phyloP scores from a whole-genome alignment of 352 stramenopile genomes.

The Globisporangium ultimum region DNA sequence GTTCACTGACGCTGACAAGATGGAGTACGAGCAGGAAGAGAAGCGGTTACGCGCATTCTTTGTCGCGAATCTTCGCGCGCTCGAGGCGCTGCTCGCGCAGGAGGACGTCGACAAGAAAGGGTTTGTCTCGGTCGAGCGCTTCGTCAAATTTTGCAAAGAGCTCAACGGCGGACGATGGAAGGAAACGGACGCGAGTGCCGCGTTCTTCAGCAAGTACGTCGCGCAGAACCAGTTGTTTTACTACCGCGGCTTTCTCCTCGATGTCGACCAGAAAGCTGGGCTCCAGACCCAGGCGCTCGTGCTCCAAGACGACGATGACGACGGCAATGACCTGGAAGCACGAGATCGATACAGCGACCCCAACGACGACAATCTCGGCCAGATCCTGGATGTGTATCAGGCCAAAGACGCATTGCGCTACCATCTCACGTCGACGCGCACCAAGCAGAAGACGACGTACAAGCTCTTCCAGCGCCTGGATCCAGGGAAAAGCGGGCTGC shows the following conservation, averaged over 20 bases:
- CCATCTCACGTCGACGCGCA: conserved; percentile 39
- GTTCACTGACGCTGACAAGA: conserved; percentile 12
- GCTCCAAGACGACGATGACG: conserved; percentile 48
- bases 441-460: conserved; percentile 51
- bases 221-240: conserved; percentile 48
- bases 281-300: conserved; percentile 52
- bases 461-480: conserved; percentile 64
- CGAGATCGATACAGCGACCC: background rate
- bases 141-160: conserved; percentile 37
- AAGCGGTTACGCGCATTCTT: conserved; percentile 47
- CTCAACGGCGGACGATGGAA: conserved; percentile 28
- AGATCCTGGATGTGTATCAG: conserved; percentile 36
- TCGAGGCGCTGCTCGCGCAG: conserved; percentile 36
- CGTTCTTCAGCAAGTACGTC: conserved; percentile 49
- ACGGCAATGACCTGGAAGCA: conserved; percentile 6
- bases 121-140: conserved; percentile 42
- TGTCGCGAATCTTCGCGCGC: conserved; percentile 25
- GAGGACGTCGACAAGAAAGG: conserved; percentile 48
- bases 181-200: conserved; percentile 29
- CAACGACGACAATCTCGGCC: background rate
- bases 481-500: conserved; percentile 38
- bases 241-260: conserved; percentile 67
- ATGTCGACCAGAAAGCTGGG: conserved; percentile 49
- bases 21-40: conserved; percentile 28
- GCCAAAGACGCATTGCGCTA: conserved; percentile 46